phyloP scores from a whole-genome alignment of 106 monocot species.

The Dendrobium officinale region DNA sequence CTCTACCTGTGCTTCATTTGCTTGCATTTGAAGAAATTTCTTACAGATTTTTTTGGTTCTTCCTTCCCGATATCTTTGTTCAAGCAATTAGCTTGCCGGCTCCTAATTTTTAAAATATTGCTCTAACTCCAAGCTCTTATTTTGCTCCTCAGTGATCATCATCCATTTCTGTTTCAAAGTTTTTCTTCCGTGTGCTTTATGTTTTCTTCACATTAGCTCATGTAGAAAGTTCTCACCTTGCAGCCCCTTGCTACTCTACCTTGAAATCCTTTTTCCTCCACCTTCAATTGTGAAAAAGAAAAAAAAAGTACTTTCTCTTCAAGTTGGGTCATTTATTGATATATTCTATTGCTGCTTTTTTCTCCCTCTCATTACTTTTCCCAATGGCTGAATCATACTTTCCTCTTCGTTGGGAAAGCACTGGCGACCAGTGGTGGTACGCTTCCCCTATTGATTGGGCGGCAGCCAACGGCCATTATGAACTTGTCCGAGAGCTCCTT shows the following conservation, averaged over 20 bases:
- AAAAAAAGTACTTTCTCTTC: not conserved
- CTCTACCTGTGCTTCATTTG: not conserved
- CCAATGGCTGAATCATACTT: constrained; percentile 42
- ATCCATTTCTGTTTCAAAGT: not conserved
- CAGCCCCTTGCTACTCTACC: not conserved
- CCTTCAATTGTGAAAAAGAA: not conserved
- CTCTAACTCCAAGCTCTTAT: not conserved
- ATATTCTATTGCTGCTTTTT: not conserved
- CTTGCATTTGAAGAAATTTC: not conserved
- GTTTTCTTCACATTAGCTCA: not conserved
- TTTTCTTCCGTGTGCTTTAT: not conserved
- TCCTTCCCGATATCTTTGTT: not conserved
- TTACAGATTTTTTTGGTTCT: not conserved
- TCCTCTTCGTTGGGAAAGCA: constrained; percentile 89
- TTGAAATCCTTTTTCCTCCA: not conserved
- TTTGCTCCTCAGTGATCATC: not conserved
- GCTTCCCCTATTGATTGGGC: constrained; percentile 83
- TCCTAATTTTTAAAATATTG: not conserved
- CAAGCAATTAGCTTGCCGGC: not conserved
- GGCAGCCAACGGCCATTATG: constrained; percentile 77
- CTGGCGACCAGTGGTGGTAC: constrained; percentile 91
- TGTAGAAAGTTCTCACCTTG: not conserved
- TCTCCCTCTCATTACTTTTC: not conserved
- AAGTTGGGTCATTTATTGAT: not conserved
- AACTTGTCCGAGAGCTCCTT: constrained; percentile 78